phyloP scores from a whole-genome alignment of 164 flowering plant species.

The Piper betle region DNA sequence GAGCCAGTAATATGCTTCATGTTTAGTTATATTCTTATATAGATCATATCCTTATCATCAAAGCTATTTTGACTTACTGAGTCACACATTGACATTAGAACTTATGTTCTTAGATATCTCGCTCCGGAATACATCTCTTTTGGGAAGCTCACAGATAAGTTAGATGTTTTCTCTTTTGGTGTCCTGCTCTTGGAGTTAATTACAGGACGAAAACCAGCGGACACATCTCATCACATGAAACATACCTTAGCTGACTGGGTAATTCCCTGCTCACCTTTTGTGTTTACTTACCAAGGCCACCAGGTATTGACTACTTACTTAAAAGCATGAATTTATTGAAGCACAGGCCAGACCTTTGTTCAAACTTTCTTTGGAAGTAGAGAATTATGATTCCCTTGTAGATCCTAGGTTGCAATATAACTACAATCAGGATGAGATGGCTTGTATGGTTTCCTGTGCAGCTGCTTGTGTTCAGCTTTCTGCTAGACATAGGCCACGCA shows the following conservation, averaged over 20 bases:
- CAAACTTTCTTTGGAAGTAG: constrained; percentile 56
- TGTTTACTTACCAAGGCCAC: too few relatives aligned
- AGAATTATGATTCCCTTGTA: constrained; percentile 51
- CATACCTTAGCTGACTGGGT: constrained; percentile 96
- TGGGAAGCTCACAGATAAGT: constrained; percentile 83
- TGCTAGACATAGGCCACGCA: constrained; percentile 67
- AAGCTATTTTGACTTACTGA: background rate
- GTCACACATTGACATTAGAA: background rate
- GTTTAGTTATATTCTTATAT: too few relatives aligned
- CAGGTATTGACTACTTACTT: background rate
- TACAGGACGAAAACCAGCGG: constrained; percentile 79
- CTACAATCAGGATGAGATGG: constrained; percentile 55
- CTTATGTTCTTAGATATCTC: constrained; percentile 44
- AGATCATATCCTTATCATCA: too few relatives aligned
- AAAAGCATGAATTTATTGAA: constrained; percentile 4
- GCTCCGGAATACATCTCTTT: constrained; percentile 94
- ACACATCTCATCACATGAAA: constrained; percentile 42
- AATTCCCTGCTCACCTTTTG: constrained; percentile 11
- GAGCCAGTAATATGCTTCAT: too few relatives aligned
- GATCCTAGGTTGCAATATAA: constrained; percentile 43
- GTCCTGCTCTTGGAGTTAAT: constrained; percentile 88
- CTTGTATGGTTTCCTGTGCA: constrained; percentile 81
- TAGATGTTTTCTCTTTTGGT: constrained; percentile 90
- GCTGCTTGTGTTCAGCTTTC: constrained; percentile 91
- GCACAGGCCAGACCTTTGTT: constrained; percentile 80